phyloP scores from a whole-genome alignment of 2,329 filamentous ascomycete species.

The Aureobasidium sp. region DNA sequence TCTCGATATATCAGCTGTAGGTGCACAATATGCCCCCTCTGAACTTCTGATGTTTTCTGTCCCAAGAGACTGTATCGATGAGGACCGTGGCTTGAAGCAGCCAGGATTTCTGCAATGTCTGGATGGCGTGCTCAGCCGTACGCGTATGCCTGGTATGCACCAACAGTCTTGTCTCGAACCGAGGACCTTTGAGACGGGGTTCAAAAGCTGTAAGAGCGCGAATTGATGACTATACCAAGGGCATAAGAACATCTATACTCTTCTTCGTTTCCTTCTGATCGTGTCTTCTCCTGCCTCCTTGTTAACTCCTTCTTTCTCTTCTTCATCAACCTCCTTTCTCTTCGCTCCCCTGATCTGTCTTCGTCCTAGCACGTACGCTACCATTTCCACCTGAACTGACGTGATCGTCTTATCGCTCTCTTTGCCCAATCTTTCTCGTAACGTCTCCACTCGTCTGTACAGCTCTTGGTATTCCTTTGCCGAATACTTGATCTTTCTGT shows the following conservation, averaged over 20 bases:
- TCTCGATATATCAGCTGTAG: background rate
- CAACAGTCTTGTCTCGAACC: background rate
- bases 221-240: background rate
- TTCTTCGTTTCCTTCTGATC: background rate
- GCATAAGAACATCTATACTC: background rate
- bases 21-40: background rate
- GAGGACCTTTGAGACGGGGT: background rate
- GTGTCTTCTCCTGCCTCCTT: background rate
- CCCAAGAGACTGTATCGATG: background rate
- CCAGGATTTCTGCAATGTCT: background rate
- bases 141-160: background rate
- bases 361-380: conserved; percentile 59
- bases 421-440: conserved; percentile 37
- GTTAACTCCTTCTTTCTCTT: background rate
- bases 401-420: conserved; percentile 28
- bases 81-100: background rate
- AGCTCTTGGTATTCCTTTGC: conserved; percentile 58
- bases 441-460: conserved; percentile 26
- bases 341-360: conserved; percentile 14
- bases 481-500: conserved; percentile 56
- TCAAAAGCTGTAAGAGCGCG: background rate
- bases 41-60: background rate
- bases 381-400: conserved; percentile 59
- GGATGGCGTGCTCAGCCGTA: conserved; percentile 5
- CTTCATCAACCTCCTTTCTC: background rate